A percentile compares a stretch with the other conserved stretches of the same genome.
These are phyloP conservation scores for Alnus rubra DNA, from an alignment of 306 rosid genomes.

Conservation along the genomic window DNA sequence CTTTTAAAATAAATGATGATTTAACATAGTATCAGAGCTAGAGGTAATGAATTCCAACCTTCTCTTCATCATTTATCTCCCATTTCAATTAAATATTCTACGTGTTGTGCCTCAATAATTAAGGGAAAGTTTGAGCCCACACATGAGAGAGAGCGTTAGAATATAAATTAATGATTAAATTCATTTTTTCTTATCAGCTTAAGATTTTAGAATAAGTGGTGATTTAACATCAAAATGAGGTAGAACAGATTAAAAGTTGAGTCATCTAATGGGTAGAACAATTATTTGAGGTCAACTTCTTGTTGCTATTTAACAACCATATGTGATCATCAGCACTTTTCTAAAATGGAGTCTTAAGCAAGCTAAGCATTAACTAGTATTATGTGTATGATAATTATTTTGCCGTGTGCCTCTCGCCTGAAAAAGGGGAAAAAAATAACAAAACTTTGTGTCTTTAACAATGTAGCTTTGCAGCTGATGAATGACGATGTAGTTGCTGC, in stretches of 20 bases:
- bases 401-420: constrained; percentile 17
- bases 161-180: too few relatives aligned
- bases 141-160: too few relatives aligned
- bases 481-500: constrained; percentile 71
- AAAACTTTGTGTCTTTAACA: constrained; percentile 31
- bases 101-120: too few relatives aligned
- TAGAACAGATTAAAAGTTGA: not conserved
- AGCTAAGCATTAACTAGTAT: not conserved
- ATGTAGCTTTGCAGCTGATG: constrained; percentile 85
- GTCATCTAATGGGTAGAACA: not conserved
- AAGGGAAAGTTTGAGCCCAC: too few relatives aligned
- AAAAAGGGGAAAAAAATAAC: not conserved
- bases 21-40: too few relatives aligned
- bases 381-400: constrained; percentile 5
- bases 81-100: too few relatives aligned
- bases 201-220: too few relatives aligned
- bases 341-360: not conserved
- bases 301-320: not conserved
- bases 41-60: too few relatives aligned
- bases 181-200: too few relatives aligned
- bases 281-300: constrained; percentile 3
- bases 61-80: too few relatives aligned
- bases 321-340: not conserved
- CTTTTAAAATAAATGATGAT: too few relatives aligned
- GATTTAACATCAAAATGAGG: not conserved